phyloP scores from a whole-genome alignment of 1,284 basidiomycete genomes.

The Trichosporon sp. region DNA sequence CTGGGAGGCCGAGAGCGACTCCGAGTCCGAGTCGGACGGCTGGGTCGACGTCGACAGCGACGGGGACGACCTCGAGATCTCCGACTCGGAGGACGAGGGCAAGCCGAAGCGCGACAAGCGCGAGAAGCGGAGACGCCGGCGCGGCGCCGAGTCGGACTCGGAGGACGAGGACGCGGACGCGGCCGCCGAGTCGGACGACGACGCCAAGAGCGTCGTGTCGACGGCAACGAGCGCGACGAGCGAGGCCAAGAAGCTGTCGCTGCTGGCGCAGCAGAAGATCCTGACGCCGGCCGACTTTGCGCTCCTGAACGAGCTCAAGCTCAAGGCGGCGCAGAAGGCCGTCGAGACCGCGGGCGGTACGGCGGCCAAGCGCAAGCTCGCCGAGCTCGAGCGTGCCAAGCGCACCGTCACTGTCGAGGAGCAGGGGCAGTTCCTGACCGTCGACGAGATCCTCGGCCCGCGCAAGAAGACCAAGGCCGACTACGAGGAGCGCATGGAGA shows the following conservation, averaged over 20 bases:
- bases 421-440: conserved; percentile 71
- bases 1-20: conserved; percentile 81
- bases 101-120: conserved; percentile 39
- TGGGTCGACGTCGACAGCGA: conserved; percentile 86
- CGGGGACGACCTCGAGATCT: conserved; percentile 66
- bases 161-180: conserved; percentile 33
- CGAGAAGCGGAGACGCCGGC: conserved; percentile 44
- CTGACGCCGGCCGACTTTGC: conserved; percentile 97
- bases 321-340: conserved; percentile 71
- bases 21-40: conserved; percentile 62
- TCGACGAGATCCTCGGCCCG: conserved; percentile 86
- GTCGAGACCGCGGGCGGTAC: conserved; percentile 68
- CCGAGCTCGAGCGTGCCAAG: conserved; percentile 65
- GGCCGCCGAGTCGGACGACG: conserved; percentile 26
- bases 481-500: conserved; percentile 91
- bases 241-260: conserved; percentile 47
- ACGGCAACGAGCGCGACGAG: conserved; percentile 38
- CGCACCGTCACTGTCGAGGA: conserved; percentile 54
- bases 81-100: conserved; percentile 78
- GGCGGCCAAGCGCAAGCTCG: conserved; percentile 81
- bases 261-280: conserved; percentile 60
- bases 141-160: conserved; percentile 34
- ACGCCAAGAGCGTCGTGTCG: conserved; percentile 43
- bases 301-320: conserved; percentile 80
- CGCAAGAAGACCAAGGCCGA: conserved; percentile 90